Conservation (phyloP, 129 eudicot species). For the Helianthus tuberosus region DNA sequence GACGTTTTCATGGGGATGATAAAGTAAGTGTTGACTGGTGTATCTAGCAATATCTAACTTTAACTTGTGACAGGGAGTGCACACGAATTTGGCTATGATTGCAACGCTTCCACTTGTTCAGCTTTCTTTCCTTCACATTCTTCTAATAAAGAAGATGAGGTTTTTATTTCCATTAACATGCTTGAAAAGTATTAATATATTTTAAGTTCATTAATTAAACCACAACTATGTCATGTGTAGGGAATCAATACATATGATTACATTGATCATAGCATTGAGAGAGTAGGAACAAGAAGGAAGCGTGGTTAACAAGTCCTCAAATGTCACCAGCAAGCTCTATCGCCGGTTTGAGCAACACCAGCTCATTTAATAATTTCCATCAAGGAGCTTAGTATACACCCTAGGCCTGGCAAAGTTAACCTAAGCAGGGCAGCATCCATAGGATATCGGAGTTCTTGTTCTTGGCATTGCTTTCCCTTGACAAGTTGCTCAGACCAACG, state of each 20-base stretch:
- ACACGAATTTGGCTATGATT: slow-evolving; percentile 96
- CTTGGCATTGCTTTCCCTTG: too few species aligned
- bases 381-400: slow-evolving; percentile 99
- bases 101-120: slow-evolving; percentile 94
- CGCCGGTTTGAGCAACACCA: slow-evolving; percentile 89
- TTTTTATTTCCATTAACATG: neutral
- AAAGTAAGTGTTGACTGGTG: neutral
- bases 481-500: too few species aligned
- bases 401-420: neutral
- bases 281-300: slow-evolving; percentile 88
- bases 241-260: slow-evolving; percentile 97
- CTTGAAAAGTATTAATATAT: neutral
- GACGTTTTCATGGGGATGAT: neutral
- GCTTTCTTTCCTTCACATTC: slow-evolving; percentile 98
- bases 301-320: slow-evolving; percentile 93
- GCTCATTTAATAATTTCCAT: slow-evolving; percentile 82
- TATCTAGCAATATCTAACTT: slow-evolving; percentile 5
- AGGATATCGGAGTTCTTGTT: too few species aligned
- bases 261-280: slow-evolving; percentile 70
- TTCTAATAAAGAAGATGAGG: slow-evolving; percentile 83
- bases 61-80: slow-evolving; percentile 68
- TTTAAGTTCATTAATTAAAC: neutral
- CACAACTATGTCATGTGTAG: slow-evolving; percentile 30
- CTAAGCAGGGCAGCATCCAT: too few species aligned
- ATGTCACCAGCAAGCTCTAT: slow-evolving; percentile 94